A percentile compares a stretch with the other conserved stretches of the same genome.
Conservation (phyloP, 2,329 filamentous ascomycete species). For the Orbilia blumenaviensis region DNA sequence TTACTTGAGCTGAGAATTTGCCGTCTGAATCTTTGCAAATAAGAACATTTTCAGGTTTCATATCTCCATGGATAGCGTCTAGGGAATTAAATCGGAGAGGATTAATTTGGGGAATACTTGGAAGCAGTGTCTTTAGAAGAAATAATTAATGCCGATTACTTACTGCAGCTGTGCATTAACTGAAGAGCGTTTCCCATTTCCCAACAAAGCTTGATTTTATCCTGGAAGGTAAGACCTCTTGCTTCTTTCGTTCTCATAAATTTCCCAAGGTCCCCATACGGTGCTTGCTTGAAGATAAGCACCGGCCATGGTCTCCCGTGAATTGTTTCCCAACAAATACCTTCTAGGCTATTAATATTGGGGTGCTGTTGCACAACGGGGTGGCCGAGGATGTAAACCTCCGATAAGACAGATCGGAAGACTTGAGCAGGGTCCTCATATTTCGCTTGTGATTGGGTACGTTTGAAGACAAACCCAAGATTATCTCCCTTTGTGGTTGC, state of each 20-base stretch:
- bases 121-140: neutral
- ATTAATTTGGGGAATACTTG: neutral
- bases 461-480: slow-evolving; percentile 11
- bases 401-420: slow-evolving; percentile 6
- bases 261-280: slow-evolving; percentile 17
- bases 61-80: slow-evolving; percentile 24
- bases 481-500: slow-evolving; percentile 1
- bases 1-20: slow-evolving; percentile 6
- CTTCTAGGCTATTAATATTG: slow-evolving; percentile 11
- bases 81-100: neutral
- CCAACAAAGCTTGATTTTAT: slow-evolving; percentile 19
- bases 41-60: slow-evolving; percentile 27
- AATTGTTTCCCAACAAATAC: slow-evolving; percentile 18
- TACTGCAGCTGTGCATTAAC: slow-evolving; percentile 11
- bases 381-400: slow-evolving; percentile 20
- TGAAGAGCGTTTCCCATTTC: slow-evolving; percentile 13
- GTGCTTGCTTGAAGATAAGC: slow-evolving; percentile 15
- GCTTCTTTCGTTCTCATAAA: slow-evolving; percentile 17
- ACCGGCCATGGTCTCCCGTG: slow-evolving; percentile 15
- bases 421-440: neutral
- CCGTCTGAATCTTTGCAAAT: neutral
- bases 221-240: neutral
- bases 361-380: slow-evolving; percentile 17
- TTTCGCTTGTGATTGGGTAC: neutral
- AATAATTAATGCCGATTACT: neutral